Evolutionary conservation across 2,329 filamentous ascomycete species (phyloP), one percentile per base, ranked within the genome.

Genomic region (Seiridium cupressi): DNA sequence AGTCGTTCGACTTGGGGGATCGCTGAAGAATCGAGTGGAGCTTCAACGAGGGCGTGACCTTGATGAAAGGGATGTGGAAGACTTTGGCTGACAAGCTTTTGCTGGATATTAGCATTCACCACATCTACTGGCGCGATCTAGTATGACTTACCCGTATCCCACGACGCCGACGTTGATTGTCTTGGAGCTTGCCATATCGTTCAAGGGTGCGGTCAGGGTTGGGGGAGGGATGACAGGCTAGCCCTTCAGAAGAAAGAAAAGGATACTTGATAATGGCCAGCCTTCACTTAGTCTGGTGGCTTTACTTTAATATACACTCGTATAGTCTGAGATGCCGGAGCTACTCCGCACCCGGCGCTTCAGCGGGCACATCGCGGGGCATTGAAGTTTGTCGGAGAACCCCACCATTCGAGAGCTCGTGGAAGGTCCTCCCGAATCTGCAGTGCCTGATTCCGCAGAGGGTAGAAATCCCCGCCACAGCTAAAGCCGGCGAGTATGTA

Each of bases 21-120:
- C 91, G 87, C 75, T 95, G 91, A 35, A 94, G 88, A 66, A 95
- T 87, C 64, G 89, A 86, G 70, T 92, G 85, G 26, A 94, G 84
- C 57, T 81, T 86, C 71, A 93, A 82, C 58, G 84, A 78, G 5
- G 87, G 80, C 0, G 88, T 85, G 36, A 82, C 81, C 57, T 79
- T 77, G 74, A 95, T 83, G 76, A 93, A 90, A 63, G 91, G 91
- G 70, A 94, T 92, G 75, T 95, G 91, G 77, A 94, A 95, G 76
- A 90, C 81, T 72, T 93, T 93, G 74, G 91, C 91, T 1, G 84
- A 86, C 56, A 83, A 69, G 71, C 83, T 85, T 60, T 40, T 36
- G 47, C 10, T 32, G 62, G 62, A 26, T 63, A 66, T 67, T 48
- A 63, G n/a, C 13, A 44, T n/a, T 26, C 11, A 44, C 46, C 2